Percentiles rank a stretch among this genome's conserved stretches.
These are phyloP conservation scores for Isabelozyma heimii DNA, from an alignment of 805 yeast species.

Conservation along the genomic window DNA sequence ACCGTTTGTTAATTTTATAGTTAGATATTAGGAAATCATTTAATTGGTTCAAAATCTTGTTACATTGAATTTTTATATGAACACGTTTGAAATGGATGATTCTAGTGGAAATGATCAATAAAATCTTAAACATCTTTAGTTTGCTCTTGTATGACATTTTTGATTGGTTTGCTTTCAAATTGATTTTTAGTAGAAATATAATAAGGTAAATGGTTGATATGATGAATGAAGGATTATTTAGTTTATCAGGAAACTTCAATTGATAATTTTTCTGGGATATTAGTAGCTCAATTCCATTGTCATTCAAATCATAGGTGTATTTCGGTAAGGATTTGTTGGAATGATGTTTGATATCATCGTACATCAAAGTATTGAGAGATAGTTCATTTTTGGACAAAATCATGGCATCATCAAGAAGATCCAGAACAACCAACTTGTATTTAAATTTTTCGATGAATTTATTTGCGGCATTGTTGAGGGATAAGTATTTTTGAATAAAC, in stretches of 20 bases:
- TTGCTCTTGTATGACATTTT: conserved; percentile 7
- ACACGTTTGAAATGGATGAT: conserved; percentile 23
- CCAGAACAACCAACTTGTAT: conserved; percentile 36
- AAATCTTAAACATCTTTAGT: conserved; percentile 26
- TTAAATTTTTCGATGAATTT: conserved; percentile 41
- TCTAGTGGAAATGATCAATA: conserved; percentile 27
- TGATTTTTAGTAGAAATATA: conserved; percentile 25
- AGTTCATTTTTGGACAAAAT: conserved; percentile 43
- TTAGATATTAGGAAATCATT: conserved; percentile 29
- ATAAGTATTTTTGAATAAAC: conserved; percentile 27
- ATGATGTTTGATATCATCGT: not conserved
- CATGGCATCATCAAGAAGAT: conserved; percentile 39
- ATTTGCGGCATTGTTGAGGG: conserved; percentile 9
- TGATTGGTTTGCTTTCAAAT: not conserved
- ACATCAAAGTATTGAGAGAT: conserved; percentile 17
- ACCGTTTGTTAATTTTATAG: conserved; percentile 34
- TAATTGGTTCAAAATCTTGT: conserved; percentile 18
- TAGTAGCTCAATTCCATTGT: conserved; percentile 20
- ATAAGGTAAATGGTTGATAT: conserved; percentile 11
- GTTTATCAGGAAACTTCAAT: conserved; percentile 6
- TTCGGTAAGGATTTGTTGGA: not conserved
- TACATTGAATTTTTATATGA: conserved; percentile 18
- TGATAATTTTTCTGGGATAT: conserved; percentile 13
- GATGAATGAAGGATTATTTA: not conserved
- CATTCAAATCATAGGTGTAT: conserved; percentile 8